phyloP scores from a whole-genome alignment of 805 yeast species.

The Komagataella phaffii region DNA sequence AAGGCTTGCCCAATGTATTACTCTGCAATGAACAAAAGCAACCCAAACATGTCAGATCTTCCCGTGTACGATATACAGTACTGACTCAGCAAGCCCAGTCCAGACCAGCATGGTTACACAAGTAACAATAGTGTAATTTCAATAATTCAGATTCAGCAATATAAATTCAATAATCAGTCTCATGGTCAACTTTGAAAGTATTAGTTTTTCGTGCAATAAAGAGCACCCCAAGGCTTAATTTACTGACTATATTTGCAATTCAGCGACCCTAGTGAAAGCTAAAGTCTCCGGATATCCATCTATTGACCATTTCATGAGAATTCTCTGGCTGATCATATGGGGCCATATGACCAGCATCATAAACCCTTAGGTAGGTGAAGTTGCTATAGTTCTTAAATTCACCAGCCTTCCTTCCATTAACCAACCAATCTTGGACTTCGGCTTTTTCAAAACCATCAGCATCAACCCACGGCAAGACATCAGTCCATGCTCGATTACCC shows the following conservation, averaged over 20 bases:
- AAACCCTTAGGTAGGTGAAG: conserved; percentile 67
- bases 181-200: too few species aligned
- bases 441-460: conserved; percentile 1
- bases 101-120: too few species aligned
- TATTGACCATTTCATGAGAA: conserved; percentile 55
- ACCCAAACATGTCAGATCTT: not conserved
- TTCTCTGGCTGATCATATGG: conserved; percentile 77
- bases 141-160: too few species aligned
- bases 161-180: too few species aligned
- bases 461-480: conserved; percentile 35
- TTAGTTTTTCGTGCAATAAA: too few species aligned
- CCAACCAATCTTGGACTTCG: conserved; percentile 2
- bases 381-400: conserved; percentile 58
- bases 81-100: too few species aligned
- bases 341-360: conserved; percentile 86
- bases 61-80: not conserved
- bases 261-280: not conserved
- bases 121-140: too few species aligned
- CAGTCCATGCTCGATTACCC: conserved; percentile 83
- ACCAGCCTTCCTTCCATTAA: conserved; percentile 39
- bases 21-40: not conserved
- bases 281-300: conserved; percentile 44
- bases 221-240: not conserved
- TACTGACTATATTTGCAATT: not conserved
- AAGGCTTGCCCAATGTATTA: conserved; percentile 78